Conservation (phyloP, 2,329 filamentous ascomycete genomes). For the Arthrobotrys iridis region DNA sequence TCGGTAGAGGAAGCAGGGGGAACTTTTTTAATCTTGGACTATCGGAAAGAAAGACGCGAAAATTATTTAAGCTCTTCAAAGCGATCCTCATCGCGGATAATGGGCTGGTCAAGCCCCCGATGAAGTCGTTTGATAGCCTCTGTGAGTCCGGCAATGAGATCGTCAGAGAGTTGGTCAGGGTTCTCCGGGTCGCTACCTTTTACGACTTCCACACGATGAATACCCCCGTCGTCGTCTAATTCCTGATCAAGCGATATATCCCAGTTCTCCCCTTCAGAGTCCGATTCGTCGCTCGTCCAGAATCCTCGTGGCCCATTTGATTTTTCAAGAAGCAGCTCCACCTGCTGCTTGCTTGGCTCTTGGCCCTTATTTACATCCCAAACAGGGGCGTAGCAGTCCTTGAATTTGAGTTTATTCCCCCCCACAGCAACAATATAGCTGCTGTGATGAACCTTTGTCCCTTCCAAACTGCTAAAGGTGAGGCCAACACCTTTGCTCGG, state of each 20-base stretch:
- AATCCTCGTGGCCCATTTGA: constrained; percentile 4
- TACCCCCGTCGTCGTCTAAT: neutral
- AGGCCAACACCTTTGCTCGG: constrained; percentile 12
- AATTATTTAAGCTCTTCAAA: constrained; percentile 5
- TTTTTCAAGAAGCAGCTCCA: neutral
- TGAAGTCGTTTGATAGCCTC: neutral
- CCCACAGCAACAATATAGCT: constrained; percentile 37
- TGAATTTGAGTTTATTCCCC: constrained; percentile 14
- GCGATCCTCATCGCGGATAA: neutral
- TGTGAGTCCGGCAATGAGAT: neutral
- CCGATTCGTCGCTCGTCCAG: neutral
- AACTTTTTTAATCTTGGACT: no score
- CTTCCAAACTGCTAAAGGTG: constrained; percentile 1
- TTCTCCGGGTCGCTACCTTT: neutral
- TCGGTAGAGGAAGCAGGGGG: no score
- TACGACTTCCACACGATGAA: constrained; percentile 5
- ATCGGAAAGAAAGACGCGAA: no score
- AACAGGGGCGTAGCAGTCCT: constrained; percentile 24
- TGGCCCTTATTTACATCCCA: constrained; percentile 14
- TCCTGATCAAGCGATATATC: neutral
- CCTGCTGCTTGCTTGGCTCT: neutral
- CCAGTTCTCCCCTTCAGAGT: neutral
- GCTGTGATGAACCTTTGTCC: constrained; percentile 24
- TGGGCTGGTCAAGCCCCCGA: neutral
- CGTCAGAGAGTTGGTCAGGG: neutral